phyloP scores from a whole-genome alignment of 2,329 filamentous ascomycete genomes.

The Camptophora hylomeconis region DNA sequence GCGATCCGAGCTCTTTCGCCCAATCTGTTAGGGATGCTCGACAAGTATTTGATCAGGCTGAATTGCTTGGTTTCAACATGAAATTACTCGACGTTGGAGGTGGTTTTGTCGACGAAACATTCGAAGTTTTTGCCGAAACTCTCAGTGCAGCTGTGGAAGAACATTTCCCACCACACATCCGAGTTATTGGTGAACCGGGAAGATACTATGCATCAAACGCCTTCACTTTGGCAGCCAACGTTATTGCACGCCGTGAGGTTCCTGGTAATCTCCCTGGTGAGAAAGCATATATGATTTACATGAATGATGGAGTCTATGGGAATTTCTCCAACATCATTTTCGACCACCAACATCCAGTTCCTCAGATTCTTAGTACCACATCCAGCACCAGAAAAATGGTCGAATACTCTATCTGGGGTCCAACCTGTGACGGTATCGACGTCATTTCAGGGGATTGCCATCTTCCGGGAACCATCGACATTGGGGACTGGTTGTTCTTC shows the following conservation, averaged over 20 bases:
- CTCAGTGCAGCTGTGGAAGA: conserved; percentile 69
- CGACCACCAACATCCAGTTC: conserved; percentile 84
- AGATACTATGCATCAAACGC: conserved; percentile 90
- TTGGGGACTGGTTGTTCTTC: conserved; percentile 98
- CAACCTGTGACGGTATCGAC: conserved; percentile 95
- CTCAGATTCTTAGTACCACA: conserved; percentile 57
- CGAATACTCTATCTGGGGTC: conserved; percentile 95
- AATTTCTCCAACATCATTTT: conserved; percentile 99
- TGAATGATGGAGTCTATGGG: conserved; percentile 95
- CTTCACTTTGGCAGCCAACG: conserved; percentile 88
- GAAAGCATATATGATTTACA: conserved; percentile 86
- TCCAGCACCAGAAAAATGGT: conserved; percentile 47
- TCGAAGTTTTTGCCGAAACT: conserved; percentile 76
- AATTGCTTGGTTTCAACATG: conserved; percentile 61
- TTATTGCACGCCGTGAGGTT: conserved; percentile 88
- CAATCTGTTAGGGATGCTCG: conserved; percentile 86
- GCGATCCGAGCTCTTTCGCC: conserved; percentile 80
- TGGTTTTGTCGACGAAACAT: conserved; percentile 81
- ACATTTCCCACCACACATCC: conserved; percentile 72
- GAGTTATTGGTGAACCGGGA: conserved; percentile 89
- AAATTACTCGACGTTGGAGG: conserved; percentile 88
- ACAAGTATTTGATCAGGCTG: conserved; percentile 74
- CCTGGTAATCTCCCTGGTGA: conserved; percentile 37
- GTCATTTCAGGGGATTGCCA: conserved; percentile 73
- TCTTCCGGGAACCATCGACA: conserved; percentile 65